Percentiles rank a stretch among this genome's conserved stretches.
Conservation (phyloP, 177 flowering plant genomes). For the Vitis hybrid region DNA sequence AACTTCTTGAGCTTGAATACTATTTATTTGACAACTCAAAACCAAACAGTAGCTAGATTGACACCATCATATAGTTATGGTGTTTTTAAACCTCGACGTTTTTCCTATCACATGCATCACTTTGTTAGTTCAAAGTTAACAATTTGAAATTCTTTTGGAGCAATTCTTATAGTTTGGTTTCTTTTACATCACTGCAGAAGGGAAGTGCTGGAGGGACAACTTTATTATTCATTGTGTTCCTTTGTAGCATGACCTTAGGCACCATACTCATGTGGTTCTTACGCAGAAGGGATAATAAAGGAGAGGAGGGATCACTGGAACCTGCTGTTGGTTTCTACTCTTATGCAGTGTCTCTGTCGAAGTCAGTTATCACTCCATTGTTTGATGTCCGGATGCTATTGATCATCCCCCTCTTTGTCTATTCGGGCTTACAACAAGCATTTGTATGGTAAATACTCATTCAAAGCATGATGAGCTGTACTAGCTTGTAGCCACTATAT, state of each 20-base stretch:
- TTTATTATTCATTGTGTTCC: constrained; percentile 69
- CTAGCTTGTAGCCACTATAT: neutral
- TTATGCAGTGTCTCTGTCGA: constrained; percentile 42
- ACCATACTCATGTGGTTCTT: constrained; percentile 79
- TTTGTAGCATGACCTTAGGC: constrained; percentile 78
- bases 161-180: neutral
- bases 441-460: constrained; percentile 74
- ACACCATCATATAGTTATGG: no score
- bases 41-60: no score
- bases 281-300: constrained; percentile 44
- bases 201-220: constrained; percentile 77
- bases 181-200: constrained; percentile 46
- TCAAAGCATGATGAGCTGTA: neutral
- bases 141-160: neutral
- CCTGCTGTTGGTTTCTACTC: constrained; percentile 38
- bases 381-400: constrained; percentile 64
- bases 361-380: constrained; percentile 54
- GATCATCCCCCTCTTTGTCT: constrained; percentile 82
- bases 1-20: no score
- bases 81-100: no score
- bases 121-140: neutral
- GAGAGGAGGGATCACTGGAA: constrained; percentile 32
- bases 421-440: constrained; percentile 94
- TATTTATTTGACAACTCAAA: no score
- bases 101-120: no score